These are phyloP conservation scores for Wickerhamiella spandovensis DNA, from an alignment of 805 yeast genomes.

Conservation along the genomic window DNA sequence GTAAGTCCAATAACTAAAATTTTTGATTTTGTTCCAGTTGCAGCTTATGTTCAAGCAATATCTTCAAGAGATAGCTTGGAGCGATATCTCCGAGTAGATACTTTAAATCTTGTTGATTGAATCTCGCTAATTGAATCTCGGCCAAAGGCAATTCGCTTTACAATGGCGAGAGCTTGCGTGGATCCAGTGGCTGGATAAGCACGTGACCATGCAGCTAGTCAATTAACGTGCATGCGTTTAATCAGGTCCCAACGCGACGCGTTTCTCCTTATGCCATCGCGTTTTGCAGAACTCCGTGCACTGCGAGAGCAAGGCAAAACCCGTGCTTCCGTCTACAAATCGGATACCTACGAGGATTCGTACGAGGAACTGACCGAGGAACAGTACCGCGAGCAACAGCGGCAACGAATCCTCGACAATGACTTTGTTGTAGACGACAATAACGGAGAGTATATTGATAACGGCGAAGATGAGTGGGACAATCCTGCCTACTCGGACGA, in stretches of 20 bases:
- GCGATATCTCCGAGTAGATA: too few species aligned
- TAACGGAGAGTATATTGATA: slow-evolving; percentile 88
- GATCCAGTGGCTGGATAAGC: too few species aligned
- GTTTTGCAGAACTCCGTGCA: slow-evolving; percentile 1
- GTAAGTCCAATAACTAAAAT: background rate
- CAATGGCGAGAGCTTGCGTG: too few species aligned
- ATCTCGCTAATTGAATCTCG: too few species aligned
- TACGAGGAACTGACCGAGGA: slow-evolving; percentile 84
- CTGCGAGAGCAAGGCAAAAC: background rate
- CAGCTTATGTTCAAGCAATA: too few species aligned
- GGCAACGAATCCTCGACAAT: slow-evolving; percentile 54
- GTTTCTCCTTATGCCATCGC: background rate
- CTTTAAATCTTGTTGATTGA: too few species aligned
- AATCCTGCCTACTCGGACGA: slow-evolving; percentile 27
- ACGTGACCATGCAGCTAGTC: background rate
- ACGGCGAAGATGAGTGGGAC: slow-evolving; percentile 87
- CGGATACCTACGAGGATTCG: slow-evolving; percentile 39
- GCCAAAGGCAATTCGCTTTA: too few species aligned
- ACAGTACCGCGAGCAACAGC: slow-evolving; percentile 59
- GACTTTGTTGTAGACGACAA: slow-evolving; percentile 92
- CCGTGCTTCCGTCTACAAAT: background rate
- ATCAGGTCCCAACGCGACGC: background rate
- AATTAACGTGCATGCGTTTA: background rate
- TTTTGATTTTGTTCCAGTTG: too few species aligned
- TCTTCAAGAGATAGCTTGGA: too few species aligned